phyloP scores from a whole-genome alignment of 371 early-diverging fungal species.

The Rhizomucor pusillus region DNA sequence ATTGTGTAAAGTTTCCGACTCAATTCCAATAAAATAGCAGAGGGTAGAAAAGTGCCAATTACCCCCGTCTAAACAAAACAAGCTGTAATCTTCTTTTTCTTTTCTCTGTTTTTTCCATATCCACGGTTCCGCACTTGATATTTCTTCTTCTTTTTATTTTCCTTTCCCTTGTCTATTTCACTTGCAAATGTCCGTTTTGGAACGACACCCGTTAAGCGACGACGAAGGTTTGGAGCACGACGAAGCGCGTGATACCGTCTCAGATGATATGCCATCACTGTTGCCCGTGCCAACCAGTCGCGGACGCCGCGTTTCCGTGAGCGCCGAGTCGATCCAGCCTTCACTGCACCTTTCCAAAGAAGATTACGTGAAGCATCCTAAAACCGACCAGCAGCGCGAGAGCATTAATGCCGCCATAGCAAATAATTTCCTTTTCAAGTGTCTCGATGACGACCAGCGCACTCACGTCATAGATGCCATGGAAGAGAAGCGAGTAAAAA shows the following conservation, averaged over 20 bases:
- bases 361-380: constrained; percentile 83
- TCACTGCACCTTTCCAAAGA: constrained; percentile 54
- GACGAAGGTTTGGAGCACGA: constrained; percentile 38
- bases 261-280: constrained; percentile 20
- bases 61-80: no score
- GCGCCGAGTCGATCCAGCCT: constrained; percentile 96
- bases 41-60: no score
- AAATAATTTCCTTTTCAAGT: constrained; percentile 90
- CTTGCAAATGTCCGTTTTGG: background rate
- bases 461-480: constrained; percentile 95
- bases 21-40: no score
- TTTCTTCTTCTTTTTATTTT: background rate
- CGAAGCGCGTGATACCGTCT: constrained; percentile 28
- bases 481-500: constrained; percentile 81
- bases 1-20: no score
- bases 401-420: constrained; percentile 80
- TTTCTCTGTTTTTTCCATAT: background rate
- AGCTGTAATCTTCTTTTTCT: background rate
- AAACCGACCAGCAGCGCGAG: constrained; percentile 77
- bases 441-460: constrained; percentile 94
- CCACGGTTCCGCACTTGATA: background rate
- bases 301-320: constrained; percentile 93
- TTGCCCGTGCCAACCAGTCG: constrained; percentile 64
- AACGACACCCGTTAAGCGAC: constrained; percentile 7
- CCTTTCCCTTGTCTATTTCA: background rate